These are phyloP conservation scores for Cryphonectria parasitica DNA, from an alignment of 2,329 filamentous ascomycete species.

Conservation along the genomic window DNA sequence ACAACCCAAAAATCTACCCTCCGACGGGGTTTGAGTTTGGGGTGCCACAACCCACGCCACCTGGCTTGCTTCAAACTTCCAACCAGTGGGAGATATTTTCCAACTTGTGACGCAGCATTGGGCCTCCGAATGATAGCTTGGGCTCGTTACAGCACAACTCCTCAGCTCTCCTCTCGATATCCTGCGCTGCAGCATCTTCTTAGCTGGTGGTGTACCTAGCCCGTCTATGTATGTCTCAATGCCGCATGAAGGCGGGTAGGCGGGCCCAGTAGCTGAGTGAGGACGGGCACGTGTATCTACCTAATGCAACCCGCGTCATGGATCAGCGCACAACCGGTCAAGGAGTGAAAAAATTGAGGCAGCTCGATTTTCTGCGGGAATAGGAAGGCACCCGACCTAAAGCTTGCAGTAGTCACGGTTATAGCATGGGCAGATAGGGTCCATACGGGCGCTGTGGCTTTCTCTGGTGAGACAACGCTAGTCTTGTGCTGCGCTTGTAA, in stretches of 20 bases:
- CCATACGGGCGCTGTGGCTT: not conserved
- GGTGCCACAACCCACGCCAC: not conserved
- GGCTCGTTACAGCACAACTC: not conserved
- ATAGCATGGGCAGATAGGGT: not conserved
- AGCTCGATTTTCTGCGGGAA: not conserved
- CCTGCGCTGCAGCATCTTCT: not conserved
- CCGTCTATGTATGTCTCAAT: not conserved
- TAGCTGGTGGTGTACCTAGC: not conserved
- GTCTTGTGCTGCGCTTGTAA: not conserved
- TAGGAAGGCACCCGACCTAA: not conserved
- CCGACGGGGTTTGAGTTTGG: not conserved
- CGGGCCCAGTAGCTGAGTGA: not conserved
- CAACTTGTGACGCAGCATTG: not conserved
- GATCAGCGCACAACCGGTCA: not conserved
- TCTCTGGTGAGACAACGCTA: not conserved
- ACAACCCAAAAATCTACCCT: not conserved
- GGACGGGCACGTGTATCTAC: not conserved
- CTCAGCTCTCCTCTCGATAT: not conserved
- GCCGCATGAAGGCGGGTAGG: not conserved
- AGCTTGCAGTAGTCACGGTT: not conserved
- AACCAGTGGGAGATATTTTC: not conserved
- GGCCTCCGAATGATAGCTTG: not conserved
- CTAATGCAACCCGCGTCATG: not conserved
- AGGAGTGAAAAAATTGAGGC: not conserved
- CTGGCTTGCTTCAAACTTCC: not conserved